A percentile compares a stretch with the other conserved stretches of the same genome.
Conservation (phyloP, 2,329 filamentous ascomycete species). For the Capronia coronata region DNA sequence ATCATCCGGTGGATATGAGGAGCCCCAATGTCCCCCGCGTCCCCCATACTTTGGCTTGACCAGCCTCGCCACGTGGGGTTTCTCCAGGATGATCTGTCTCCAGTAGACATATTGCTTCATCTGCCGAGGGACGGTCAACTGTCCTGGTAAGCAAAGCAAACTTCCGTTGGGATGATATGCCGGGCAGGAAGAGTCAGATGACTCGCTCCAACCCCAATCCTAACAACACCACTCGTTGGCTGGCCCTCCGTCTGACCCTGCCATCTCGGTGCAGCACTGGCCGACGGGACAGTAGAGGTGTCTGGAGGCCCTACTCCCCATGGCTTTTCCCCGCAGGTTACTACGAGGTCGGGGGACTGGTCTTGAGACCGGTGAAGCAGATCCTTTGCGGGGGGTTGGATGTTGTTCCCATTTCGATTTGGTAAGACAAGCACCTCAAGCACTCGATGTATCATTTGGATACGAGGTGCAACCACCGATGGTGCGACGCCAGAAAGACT, state of each 20-base stretch:
- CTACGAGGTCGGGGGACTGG: background rate
- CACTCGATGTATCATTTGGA: constrained; percentile 6
- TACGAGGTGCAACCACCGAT: constrained; percentile 11
- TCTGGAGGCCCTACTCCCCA: background rate
- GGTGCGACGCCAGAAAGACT: constrained; percentile 5
- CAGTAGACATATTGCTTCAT: too few species aligned
- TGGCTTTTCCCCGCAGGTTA: background rate
- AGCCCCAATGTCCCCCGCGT: too few species aligned
- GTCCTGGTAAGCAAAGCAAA: too few species aligned
- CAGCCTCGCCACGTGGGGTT: too few species aligned
- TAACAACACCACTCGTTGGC: too few species aligned
- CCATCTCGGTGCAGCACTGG: background rate
- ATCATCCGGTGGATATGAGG: too few species aligned
- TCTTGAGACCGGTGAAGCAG: background rate
- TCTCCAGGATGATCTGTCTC: too few species aligned
- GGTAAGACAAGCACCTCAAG: constrained; percentile 8
- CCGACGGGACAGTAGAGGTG: background rate
- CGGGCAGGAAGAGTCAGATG: too few species aligned
- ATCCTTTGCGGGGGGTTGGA: background rate
- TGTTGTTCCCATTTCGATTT: constrained; percentile 5
- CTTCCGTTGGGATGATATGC: too few species aligned
- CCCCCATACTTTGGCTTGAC: too few species aligned
- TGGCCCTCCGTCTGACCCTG: too few species aligned
- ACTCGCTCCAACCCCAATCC: background rate
- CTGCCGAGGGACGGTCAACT: too few species aligned